Base-by-base conservation (phyloP, 768 basidiomycete genomes). In the Trametes sanguinea region DNA sequence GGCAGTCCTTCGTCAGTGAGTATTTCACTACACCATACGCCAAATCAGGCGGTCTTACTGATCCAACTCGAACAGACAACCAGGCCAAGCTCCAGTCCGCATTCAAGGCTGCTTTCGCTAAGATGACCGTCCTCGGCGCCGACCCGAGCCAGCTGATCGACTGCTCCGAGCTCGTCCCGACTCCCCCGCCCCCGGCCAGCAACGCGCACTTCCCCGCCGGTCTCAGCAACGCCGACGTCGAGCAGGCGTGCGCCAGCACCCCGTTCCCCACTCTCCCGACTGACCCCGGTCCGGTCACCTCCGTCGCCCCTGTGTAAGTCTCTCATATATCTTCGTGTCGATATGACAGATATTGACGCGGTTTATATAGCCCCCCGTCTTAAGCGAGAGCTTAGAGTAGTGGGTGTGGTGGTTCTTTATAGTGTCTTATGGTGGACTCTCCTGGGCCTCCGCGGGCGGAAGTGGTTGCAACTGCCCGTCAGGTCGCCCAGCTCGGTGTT, bases 251-350 rank as follows among this genome's bases (percentile, higher is more conserved):
- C 29, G 68, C 64, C 8, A 39, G 27, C 50, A 64, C 67, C 9
- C 62, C 67, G 17, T 68, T 68, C 67, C 67, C 67, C 27, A 65
- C 59, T 2, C 65, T 69, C 45, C 47, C 65, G 29, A 67, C 68
- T 35, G 62, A 71, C 51, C 71, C 74, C 29, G 76, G 76, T 51
- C 71, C 75, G 57, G 68, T 57, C 37, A 74, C 70, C 32, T 66
- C 74, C 33, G 69, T 75, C 32, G 64, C 72, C 42, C 70, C 74
- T 33, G 73, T 75, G 71, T 75, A 71, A 71, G 74, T 64, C 1
- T 10, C 16, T 33, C 4, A 6, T 22, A 13, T 30, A 7, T 30
- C 1, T 32, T 14, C 30, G 37, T 9, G n/a, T 29, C 16, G 30
- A 22, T 3, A n/a, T 2, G 8, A 5, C 4, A 6, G n/a, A 27